These are phyloP conservation scores for Suhomyces terraborum DNA, from an alignment of 1,139 yeast species.

Conservation along the genomic window DNA sequence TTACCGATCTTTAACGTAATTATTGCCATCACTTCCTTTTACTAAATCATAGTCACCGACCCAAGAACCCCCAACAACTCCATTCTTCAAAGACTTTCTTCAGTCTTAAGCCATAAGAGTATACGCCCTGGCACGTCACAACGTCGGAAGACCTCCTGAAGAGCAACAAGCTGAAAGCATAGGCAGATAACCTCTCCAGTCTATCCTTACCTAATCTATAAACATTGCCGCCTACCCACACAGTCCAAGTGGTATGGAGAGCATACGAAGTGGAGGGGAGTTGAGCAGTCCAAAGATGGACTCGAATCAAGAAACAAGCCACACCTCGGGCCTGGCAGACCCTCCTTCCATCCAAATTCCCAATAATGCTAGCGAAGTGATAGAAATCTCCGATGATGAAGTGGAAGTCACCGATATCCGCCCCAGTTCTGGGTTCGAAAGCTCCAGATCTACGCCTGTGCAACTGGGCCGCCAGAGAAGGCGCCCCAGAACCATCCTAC, in stretches of 20 bases:
- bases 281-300: conserved; percentile 2
- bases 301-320: not conserved
- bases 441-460: not conserved
- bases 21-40: not conserved
- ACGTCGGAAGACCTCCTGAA: no score
- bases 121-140: no score
- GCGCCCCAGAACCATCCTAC: conserved; percentile 7
- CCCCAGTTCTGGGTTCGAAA: not conserved
- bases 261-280: conserved; percentile 9
- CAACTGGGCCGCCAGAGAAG: not conserved
- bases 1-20: not conserved
- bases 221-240: no score
- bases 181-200: no score
- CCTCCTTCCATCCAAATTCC: not conserved
- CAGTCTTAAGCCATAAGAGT: not conserved
- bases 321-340: not conserved
- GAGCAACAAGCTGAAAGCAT: no score
- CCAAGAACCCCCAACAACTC: not conserved
- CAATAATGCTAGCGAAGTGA: conserved; percentile 7
- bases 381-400: conserved; percentile 18
- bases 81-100: not conserved
- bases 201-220: no score
- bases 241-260: conserved; percentile 5
- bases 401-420: conserved; percentile 11
- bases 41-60: no score